Evolutionary conservation across 768 basidiomycete genomes (phyloP).

Genomic region (Leucocoprinus sp.): DNA sequence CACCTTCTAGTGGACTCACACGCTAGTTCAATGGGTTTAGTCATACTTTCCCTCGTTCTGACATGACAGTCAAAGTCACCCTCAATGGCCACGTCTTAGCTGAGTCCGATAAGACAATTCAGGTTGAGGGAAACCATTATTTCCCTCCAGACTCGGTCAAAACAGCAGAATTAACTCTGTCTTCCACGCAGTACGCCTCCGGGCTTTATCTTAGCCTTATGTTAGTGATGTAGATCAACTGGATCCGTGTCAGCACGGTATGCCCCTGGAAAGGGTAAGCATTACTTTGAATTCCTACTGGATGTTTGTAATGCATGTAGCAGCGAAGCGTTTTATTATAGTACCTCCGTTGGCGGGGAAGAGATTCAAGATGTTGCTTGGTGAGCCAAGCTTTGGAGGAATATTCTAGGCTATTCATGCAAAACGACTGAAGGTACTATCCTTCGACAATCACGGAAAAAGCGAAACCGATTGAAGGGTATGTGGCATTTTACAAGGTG

Average conservation of each 20-base stretch:
- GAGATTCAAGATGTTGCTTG: conserved; percentile 56
- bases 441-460: conserved; percentile 41
- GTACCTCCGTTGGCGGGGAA: conserved; percentile 38
- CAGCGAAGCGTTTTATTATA: conserved; percentile 62
- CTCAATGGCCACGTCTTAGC: conserved; percentile 48
- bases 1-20: too few relatives aligned
- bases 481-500: conserved; percentile 78
- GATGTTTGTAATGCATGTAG: neutral
- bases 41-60: neutral
- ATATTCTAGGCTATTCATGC: neutral
- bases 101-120: conserved; percentile 42
- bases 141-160: conserved; percentile 55
- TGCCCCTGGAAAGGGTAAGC: conserved; percentile 75
- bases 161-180: conserved; percentile 36
- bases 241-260: conserved; percentile 28
- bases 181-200: conserved; percentile 35
- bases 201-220: neutral
- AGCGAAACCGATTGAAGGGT: conserved; percentile 54
- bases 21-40: too few relatives aligned
- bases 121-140: conserved; percentile 66
- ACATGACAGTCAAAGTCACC: conserved; percentile 32
- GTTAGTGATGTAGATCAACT: neutral
- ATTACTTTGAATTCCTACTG: neutral
- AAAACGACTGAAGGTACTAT: conserved; percentile 52
- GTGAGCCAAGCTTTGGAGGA: conserved; percentile 27